Base-by-base conservation (phyloP, 2,329 filamentous ascomycete genomes). In the Metarhizium album region DNA sequence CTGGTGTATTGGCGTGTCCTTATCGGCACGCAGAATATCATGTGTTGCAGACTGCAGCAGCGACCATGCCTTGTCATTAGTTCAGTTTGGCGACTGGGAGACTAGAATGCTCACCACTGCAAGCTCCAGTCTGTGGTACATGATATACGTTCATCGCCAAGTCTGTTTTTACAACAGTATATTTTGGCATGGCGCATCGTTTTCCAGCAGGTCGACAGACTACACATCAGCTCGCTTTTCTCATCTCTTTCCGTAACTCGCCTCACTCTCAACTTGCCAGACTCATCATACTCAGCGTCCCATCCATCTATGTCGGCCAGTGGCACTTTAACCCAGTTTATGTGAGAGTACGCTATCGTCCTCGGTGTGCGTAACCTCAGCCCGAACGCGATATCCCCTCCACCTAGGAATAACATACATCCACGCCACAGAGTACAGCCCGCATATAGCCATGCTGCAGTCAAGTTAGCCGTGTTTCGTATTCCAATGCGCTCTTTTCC, bases 381-480 rank as follows among this genome's bases (percentile, higher is more conserved):
- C 74, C 1, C 80, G 72, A 40, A 83, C 72, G 7, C 65, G 58
- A 55, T 84, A 85, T 0, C 70, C 66, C n/a, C 70, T 67, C 55
- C 69, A 70, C 27, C 67, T 71, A 0, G 82, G 81, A 0, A 84
- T 54, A 1, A 77, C 23, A 45, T 75, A 69, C 54, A 84, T 76
- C 78, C 80, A 85, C 7, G 74, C 50, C 7, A 70, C 64, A 55
- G 84, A 84, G 62, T 84, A 84, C 0, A 78, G 29, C 0, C 62
- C 74, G 51, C 80, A 84, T 0, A 73, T 5, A 3, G 70, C 54
- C 35, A 84, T 65, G 38, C 76, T 80, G 18, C 4, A 23, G 16
- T 2, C 27, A 29, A 29, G 27, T 29, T 29, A 14, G 18, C 13
- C 29, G 53, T 23, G 52, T 49, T 22, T 16, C 20, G 53, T 23